Evolutionary conservation across 768 basidiomycete genomes (phyloP).

Genomic region (Podaxis pistillaris): DNA sequence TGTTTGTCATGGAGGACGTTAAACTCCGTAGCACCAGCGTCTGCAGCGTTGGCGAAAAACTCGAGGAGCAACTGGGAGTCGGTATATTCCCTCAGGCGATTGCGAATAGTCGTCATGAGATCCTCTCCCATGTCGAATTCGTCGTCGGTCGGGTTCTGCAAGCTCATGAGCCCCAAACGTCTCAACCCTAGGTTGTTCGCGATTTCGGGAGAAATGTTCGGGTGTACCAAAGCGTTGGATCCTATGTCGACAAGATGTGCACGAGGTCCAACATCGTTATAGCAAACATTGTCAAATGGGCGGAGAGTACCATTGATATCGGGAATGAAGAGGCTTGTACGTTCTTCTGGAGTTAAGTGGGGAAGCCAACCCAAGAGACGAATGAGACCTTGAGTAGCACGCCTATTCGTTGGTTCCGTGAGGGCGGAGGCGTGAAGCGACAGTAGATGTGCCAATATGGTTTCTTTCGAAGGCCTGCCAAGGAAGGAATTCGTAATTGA

Average conservation of each 20-base stretch:
- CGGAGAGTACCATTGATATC: conserved; percentile 26
- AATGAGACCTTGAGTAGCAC: neutral
- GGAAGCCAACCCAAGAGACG: conserved; percentile 2
- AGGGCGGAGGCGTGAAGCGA: conserved; percentile 19
- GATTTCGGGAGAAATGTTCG: conserved; percentile 27
- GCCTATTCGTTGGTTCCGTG: neutral
- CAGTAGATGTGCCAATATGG: conserved; percentile 19
- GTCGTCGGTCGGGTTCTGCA: conserved; percentile 17
- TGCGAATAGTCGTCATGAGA: conserved; percentile 39
- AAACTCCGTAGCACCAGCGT: conserved; percentile 45
- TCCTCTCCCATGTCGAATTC: conserved; percentile 42
- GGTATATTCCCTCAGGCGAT: conserved; percentile 40
- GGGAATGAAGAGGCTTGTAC: conserved; percentile 32
- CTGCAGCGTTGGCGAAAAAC: conserved; percentile 52
- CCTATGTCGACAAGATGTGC: conserved; percentile 22
- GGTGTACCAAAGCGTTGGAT: conserved; percentile 28
- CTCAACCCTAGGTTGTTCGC: conserved; percentile 29
- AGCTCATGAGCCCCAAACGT: conserved; percentile 34
- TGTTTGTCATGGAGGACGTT: conserved; percentile 36
- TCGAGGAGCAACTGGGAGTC: conserved; percentile 44
- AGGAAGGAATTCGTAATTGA: neutral
- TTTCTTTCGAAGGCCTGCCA: conserved; percentile 29
- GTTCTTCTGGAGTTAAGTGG: conserved; percentile 18
- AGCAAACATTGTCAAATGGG: conserved; percentile 29
- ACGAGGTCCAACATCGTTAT: conserved; percentile 39